Conservation (phyloP, 352 stramenopile species). For the Phytophthora pseudosyringae region DNA sequence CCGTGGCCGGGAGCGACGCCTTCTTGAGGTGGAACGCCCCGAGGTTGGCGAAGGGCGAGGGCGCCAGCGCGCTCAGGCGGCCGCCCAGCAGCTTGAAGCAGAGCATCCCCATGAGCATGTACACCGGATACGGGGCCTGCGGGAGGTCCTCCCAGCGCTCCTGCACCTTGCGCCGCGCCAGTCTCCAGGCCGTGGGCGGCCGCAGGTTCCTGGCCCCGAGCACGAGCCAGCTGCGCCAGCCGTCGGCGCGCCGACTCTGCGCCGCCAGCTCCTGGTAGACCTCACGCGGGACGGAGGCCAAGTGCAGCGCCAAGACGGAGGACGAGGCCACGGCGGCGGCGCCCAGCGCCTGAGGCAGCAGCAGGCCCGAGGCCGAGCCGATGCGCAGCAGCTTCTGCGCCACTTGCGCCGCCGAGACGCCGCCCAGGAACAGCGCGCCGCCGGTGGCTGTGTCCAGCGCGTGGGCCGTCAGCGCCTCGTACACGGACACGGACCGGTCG, state of each 20-base stretch:
- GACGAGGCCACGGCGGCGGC: slow-evolving; percentile 54
- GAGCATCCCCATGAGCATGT: slow-evolving; percentile 76
- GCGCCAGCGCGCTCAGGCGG: slow-evolving; percentile 70
- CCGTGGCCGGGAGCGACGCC: slow-evolving; percentile 74
- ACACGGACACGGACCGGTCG: slow-evolving; percentile 51
- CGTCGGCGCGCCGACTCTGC: slow-evolving; percentile 24
- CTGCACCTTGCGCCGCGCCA: slow-evolving; percentile 32
- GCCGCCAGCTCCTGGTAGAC: slow-evolving; percentile 41
- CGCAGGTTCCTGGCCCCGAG: slow-evolving; percentile 26
- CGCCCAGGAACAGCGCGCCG: slow-evolving; percentile 54
- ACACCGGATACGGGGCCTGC: slow-evolving; percentile 65
- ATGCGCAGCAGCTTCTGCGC: slow-evolving; percentile 52
- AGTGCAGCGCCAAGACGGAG: slow-evolving; percentile 52
- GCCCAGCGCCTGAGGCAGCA: slow-evolving; percentile 49
- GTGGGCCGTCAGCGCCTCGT: slow-evolving; percentile 47
- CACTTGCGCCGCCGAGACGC: slow-evolving; percentile 54
- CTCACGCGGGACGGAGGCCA: slow-evolving; percentile 55
- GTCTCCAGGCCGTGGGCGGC: slow-evolving; percentile 34
- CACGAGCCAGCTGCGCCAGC: slow-evolving; percentile 32
- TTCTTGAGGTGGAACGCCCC: slow-evolving; percentile 84
- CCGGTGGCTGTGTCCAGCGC: slow-evolving; percentile 55
- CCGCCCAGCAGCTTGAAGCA: slow-evolving; percentile 83
- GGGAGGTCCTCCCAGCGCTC: slow-evolving; percentile 45
- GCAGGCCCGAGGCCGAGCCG: slow-evolving; percentile 51
- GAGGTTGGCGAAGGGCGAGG: slow-evolving; percentile 75